A percentile compares a stretch with the other conserved stretches of the same genome.
These are phyloP conservation scores for Penicillium cataractarum DNA, from an alignment of 495 filamentous ascomycete species.

Conservation along the genomic window DNA sequence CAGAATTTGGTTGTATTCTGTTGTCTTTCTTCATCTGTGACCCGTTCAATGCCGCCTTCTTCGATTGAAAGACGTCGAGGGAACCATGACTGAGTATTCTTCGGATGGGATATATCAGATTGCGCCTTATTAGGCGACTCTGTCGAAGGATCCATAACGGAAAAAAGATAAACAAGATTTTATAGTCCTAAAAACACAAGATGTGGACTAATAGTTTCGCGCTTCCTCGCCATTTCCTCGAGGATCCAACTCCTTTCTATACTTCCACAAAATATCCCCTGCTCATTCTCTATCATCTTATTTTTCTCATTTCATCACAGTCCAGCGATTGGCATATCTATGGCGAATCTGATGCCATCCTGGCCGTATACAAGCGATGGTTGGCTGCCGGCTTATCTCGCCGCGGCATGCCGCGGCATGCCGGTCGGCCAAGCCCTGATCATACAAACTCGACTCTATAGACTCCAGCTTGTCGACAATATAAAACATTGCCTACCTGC, in stretches of 20 bases:
- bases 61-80: slow-evolving; percentile 55
- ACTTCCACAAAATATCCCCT: neutral
- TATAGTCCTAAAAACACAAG: neutral
- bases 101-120: neutral
- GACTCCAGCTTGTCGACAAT: neutral
- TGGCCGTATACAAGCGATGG: slow-evolving; percentile 4
- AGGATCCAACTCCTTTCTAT: slow-evolving; percentile 11
- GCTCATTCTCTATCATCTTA: slow-evolving; percentile 28
- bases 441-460: neutral
- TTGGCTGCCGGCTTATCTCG: slow-evolving; percentile 20
- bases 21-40: slow-evolving; percentile 63
- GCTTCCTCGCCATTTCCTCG: neutral
- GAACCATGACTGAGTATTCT: slow-evolving; percentile 8
- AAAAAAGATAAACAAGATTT: neutral
- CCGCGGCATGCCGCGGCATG: slow-evolving; percentile 37
- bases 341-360: slow-evolving; percentile 30
- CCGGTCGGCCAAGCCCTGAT: slow-evolving; percentile 29
- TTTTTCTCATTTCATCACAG: slow-evolving; percentile 26
- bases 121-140: slow-evolving; percentile 1
- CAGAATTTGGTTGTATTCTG: slow-evolving; percentile 54
- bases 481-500: neutral
- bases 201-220: neutral
- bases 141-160: slow-evolving; percentile 6
- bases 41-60: slow-evolving; percentile 66
- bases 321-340: slow-evolving; percentile 24